phyloP scores from a whole-genome alignment of 306 rosid species.

The Quercus alba region DNA sequence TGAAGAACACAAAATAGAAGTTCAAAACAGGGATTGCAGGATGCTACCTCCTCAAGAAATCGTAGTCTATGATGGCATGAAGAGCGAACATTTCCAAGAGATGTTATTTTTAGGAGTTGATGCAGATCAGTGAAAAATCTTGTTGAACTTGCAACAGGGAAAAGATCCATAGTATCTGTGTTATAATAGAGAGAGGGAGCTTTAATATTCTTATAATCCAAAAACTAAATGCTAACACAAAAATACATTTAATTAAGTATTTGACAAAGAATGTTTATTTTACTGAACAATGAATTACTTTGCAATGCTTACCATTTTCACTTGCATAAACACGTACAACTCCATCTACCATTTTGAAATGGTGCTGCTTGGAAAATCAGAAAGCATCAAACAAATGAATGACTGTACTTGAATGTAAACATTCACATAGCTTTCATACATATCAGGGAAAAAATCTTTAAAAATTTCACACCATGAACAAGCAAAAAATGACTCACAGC shows the following conservation, averaged over 20 bases:
- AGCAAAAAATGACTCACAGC: conserved; percentile 20
- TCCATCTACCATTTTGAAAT: conserved; percentile 72
- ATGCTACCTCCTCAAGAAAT: conserved; percentile 78
- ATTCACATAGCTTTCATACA: conserved; percentile 12
- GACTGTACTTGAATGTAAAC: conserved; percentile 3
- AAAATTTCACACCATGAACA: background rate
- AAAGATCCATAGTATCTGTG: conserved; percentile 64
- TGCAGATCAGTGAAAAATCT: conserved; percentile 79
- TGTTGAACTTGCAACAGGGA: conserved; percentile 76
- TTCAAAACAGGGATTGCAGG: conserved; percentile 13
- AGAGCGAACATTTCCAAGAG: conserved; percentile 75
- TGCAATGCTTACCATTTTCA: conserved; percentile 50
- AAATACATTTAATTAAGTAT: background rate
- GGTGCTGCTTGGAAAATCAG: conserved; percentile 50
- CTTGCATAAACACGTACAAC: conserved; percentile 62
- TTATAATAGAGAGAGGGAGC: conserved; percentile 13
- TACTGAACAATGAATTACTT: conserved; percentile 3
- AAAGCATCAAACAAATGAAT: conserved; percentile 13
- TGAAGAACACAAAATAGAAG: conserved; percentile 3
- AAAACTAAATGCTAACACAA: background rate
- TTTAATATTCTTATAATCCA: conserved; percentile 14
- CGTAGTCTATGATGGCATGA: conserved; percentile 76
- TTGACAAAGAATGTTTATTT: background rate
- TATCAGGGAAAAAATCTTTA: conserved; percentile 7
- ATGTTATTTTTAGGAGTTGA: conserved; percentile 66